Evolutionary conservation across 1,284 basidiomycete species (phyloP).

Genomic region (Leccinum subrobustum): DNA sequence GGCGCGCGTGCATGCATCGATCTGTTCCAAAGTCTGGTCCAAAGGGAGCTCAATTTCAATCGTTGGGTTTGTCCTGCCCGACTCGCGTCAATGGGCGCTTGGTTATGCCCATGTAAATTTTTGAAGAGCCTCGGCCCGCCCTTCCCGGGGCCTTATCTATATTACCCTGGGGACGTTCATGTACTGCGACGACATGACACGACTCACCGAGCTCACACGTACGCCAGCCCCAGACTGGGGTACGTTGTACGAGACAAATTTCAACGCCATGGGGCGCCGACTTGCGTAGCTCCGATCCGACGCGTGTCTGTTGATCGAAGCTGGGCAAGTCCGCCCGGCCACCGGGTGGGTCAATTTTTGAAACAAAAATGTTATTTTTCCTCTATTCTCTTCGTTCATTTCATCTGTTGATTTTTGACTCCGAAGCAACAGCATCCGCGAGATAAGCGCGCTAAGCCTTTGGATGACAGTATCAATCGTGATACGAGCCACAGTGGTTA

Average conservation of each 20-base stretch:
- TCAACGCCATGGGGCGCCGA: neutral
- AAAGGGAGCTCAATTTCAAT: constrained; percentile 8
- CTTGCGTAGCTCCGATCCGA: neutral
- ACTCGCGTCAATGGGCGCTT: neutral
- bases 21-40: neutral
- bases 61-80: neutral
- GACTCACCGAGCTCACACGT: neutral
- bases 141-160: neutral
- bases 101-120: neutral
- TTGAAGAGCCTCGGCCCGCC: neutral
- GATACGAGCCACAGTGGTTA: neutral
- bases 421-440: neutral
- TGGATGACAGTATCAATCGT: neutral
- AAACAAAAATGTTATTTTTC: neutral
- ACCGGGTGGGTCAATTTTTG: neutral
- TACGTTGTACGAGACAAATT: neutral
- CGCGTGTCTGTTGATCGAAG: neutral
- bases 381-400: neutral
- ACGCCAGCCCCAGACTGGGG: neutral
- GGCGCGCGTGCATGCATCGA: neutral
- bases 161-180: neutral
- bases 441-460: neutral
- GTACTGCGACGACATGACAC: neutral
- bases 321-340: neutral
- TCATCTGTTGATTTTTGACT: neutral